A percentile compares a stretch with the other conserved stretches of the same genome.
Evolutionary conservation across 352 stramenopile species (phyloP).

Genomic region (Pseudoperonospora humuli): DNA sequence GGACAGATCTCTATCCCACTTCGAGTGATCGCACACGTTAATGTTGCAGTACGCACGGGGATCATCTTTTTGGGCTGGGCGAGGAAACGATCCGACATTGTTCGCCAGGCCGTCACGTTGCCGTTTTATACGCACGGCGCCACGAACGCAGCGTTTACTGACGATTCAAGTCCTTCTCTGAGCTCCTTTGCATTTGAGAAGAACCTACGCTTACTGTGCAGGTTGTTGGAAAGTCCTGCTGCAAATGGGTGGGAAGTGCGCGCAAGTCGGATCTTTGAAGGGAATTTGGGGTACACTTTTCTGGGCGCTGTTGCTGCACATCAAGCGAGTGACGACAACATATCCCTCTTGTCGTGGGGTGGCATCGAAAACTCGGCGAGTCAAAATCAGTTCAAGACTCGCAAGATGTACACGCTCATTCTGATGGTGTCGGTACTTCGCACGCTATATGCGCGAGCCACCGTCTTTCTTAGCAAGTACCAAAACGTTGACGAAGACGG

Average conservation of each 20-base stretch:
- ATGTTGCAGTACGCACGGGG: constrained; percentile 61
- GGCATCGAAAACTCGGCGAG: constrained; percentile 18
- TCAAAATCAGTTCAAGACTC: constrained; percentile 47
- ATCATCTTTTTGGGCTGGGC: constrained; percentile 74
- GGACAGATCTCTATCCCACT: constrained; percentile 44
- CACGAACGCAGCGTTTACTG: background rate
- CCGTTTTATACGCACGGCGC: constrained; percentile 42
- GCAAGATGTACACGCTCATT: constrained; percentile 80
- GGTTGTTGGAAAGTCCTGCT: constrained; percentile 25
- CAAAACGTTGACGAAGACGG: constrained; percentile 18
- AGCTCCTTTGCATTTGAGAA: constrained; percentile 57
- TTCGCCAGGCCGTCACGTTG: constrained; percentile 51
- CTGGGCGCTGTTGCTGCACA: constrained; percentile 33
- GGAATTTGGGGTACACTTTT: constrained; percentile 66
- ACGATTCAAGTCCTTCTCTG: constrained; percentile 23
- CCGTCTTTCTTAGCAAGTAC: constrained; percentile 46
- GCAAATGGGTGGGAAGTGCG: constrained; percentile 4
- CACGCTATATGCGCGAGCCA: constrained; percentile 58
- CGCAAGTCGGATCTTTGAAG: constrained; percentile 25
- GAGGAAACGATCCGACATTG: constrained; percentile 45
- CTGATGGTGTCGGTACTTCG: constrained; percentile 75
- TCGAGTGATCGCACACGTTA: constrained; percentile 46
- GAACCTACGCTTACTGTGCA: constrained; percentile 47
- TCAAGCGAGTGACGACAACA: constrained; percentile 19
- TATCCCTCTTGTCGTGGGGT: constrained; percentile 30